phyloP scores from a whole-genome alignment of 441 rosid species.

The Flueggea neowawraea region DNA sequence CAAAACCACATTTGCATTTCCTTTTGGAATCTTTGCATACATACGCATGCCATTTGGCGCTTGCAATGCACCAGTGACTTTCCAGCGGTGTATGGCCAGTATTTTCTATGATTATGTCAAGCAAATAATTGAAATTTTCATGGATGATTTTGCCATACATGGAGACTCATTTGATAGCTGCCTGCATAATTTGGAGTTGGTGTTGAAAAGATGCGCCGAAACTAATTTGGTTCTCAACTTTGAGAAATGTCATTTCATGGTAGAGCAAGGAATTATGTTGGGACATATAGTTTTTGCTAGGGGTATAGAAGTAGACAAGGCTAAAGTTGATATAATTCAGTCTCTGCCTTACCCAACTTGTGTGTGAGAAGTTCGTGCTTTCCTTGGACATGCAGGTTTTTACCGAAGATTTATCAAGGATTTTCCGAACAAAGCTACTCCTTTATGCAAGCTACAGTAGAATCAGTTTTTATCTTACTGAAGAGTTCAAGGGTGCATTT shows the following conservation, averaged over 20 bases:
- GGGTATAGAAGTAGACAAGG: too few species aligned
- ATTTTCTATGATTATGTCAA: neutral
- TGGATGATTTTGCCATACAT: neutral
- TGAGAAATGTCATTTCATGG: neutral
- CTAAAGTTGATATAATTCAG: too few species aligned
- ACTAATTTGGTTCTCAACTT: neutral
- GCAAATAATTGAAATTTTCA: neutral
- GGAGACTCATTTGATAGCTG: neutral
- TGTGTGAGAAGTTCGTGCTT: too few species aligned
- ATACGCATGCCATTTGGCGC: neutral
- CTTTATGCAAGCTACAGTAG: neutral
- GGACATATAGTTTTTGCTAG: too few species aligned
- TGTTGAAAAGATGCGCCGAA: neutral
- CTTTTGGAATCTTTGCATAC: neutral
- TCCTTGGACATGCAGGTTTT: too few species aligned
- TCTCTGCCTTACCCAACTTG: too few species aligned
- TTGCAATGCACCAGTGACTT: neutral
- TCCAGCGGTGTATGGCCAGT: neutral
- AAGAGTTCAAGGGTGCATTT: neutral
- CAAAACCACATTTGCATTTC: neutral
- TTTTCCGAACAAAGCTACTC: neutral
- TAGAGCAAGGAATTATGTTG: neutral
- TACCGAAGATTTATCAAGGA: too few species aligned
- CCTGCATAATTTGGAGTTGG: neutral
- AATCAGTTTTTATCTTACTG: neutral